Evolutionary conservation across 768 basidiomycete genomes (phyloP).

Genomic region (Favolaschia claudopus): DNA sequence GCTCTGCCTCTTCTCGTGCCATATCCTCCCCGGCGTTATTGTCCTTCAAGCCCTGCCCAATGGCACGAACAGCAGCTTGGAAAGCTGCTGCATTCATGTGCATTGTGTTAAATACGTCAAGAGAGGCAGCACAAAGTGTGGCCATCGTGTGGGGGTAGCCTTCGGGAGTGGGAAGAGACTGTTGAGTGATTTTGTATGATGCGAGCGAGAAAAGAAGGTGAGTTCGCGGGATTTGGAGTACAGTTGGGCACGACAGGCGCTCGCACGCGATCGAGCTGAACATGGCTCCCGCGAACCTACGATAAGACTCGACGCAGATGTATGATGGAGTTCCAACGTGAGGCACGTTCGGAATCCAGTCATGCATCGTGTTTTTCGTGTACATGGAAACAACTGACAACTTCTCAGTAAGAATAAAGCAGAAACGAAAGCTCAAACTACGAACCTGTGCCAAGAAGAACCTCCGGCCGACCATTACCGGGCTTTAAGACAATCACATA

Average conservation of each 20-base stretch:
- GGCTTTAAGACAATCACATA: background rate
- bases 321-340: conserved; percentile 2
- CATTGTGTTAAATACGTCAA: background rate
- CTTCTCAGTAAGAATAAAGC: background rate
- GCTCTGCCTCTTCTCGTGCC: background rate
- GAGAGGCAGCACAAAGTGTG: background rate
- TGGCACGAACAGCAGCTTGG: background rate
- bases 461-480: background rate
- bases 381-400: background rate
- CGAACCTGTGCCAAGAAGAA: background rate
- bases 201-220: conserved; percentile 7
- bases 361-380: conserved; percentile 1
- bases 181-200: background rate
- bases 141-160: background rate
- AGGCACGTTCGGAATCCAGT: background rate
- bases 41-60: background rate
- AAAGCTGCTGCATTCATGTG: background rate
- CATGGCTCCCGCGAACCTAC: background rate
- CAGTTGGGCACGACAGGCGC: background rate
- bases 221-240: background rate
- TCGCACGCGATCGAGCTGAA: conserved; percentile 4
- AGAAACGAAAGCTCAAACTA: background rate
- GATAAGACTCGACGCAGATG: background rate
- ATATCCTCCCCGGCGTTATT: background rate
- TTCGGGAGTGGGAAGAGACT: background rate